Conservation (phyloP, 345 rosid species). For the Citrus australasica region DNA sequence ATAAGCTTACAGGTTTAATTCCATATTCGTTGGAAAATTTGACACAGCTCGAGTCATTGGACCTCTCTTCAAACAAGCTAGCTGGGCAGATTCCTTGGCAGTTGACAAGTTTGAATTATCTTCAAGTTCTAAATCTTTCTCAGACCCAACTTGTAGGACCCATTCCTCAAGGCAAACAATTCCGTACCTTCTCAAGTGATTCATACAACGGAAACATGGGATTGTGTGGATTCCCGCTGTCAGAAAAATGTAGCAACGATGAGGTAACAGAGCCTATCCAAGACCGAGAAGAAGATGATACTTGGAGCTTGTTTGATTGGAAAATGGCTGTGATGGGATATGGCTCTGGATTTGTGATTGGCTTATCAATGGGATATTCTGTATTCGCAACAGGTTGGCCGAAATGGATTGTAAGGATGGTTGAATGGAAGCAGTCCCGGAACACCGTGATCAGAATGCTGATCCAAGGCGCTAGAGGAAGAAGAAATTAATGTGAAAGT, state of each 20-base stretch:
- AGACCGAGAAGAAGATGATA: neutral
- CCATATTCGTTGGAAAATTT: neutral
- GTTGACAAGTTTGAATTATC: neutral
- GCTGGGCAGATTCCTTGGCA: constrained; percentile 9
- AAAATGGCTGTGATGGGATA: neutral
- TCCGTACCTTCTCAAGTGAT: neutral
- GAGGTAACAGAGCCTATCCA: neutral
- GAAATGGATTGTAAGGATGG: neutral
- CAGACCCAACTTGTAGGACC: neutral
- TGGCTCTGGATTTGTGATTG: neutral
- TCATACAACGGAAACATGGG: constrained; percentile 3
- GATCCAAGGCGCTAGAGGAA: too few species aligned
- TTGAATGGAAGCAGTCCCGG: neutral
- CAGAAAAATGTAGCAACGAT: neutral
- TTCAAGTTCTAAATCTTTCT: neutral
- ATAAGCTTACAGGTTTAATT: constrained; percentile 1
- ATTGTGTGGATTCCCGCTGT: constrained; percentile 7
- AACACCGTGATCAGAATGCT: neutral
- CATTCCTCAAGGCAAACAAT: constrained; percentile 1
- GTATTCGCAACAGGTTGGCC: neutral
- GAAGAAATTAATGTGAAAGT: too few species aligned
- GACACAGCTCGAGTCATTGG: constrained; percentile 10
- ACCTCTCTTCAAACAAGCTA: constrained; percentile 19
- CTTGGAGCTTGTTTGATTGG: neutral
- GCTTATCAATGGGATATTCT: neutral